Evolutionary conservation across 805 yeast genomes (phyloP), one percentile per base, ranked within the genome.

Genomic region (Metschnikowia baotianmanensis): DNA sequence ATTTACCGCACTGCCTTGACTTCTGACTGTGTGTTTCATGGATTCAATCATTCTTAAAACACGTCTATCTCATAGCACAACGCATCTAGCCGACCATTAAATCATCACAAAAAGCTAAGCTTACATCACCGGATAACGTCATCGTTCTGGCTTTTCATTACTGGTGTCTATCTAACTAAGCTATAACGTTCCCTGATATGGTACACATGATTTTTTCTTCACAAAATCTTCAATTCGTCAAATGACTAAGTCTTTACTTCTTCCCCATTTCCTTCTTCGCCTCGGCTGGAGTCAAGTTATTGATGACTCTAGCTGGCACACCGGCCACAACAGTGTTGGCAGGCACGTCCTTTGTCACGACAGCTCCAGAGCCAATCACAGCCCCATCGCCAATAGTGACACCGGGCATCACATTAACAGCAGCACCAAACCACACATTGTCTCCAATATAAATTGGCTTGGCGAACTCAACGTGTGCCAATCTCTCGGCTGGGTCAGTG

Each of bases 351-450:
- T 65, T 76, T 15, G 74, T 71, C 17, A 84, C 87, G 3, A 82
- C 80, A 6, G 82, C 63, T 4, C 86, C 87, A 3, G 89, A 86
- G 2, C 82, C 90, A 31, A 83, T 67, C 1, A 79, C 78, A 4
- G 72, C 70, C 8, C 76, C 74, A 36, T 77, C 76, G 11, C 89
- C 90, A 32, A 83, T 69, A 1, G 73, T 76, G 9, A 80, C 82
- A 7, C 89, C 90, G 2, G 86, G 84, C 36, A 82, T 58, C 7
- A 84, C 69, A 1, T 65, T 63, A 12, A 64, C 77, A 29, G 69
- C 67, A 1, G 80, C 68, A 12, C 86, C 86, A 29, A 83, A 63
- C 91, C 90, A 83, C 7, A 80, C 85, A 46, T 76, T 74, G 55
- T 78, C 71, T 2, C 83, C 87, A 25, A 84, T 77, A 2, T 56